Percentiles rank a stretch among this genome's conserved stretches.
phyloP scores from a whole-genome alignment of 306 rosid species.

The Sophora flavescens region DNA sequence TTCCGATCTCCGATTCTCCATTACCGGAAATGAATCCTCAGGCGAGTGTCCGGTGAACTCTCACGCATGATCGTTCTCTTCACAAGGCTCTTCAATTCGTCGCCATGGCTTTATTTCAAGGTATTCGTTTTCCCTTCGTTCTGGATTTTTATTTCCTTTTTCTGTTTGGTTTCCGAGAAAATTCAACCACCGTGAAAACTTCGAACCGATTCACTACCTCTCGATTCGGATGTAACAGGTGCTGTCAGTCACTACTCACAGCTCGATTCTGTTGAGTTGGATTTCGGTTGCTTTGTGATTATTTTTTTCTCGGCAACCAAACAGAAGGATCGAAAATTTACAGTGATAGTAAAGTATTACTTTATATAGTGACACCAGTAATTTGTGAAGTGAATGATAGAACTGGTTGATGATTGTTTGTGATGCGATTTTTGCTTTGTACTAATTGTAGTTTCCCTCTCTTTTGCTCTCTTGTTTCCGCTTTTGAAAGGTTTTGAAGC shows the following conservation, averaged over 20 bases:
- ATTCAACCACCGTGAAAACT: conserved; percentile 3
- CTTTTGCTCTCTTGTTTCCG: conserved; percentile 41
- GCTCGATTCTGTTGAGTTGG: conserved; percentile 40
- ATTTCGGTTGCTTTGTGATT: conserved; percentile 38
- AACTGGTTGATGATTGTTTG: conserved; percentile 47
- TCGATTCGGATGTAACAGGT: conserved; percentile 47
- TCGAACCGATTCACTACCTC: conserved; percentile 33
- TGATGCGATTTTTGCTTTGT: conserved; percentile 11
- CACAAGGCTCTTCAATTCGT: conserved; percentile 16
- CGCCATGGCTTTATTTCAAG: conserved; percentile 57
- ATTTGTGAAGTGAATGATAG: conserved; percentile 47
- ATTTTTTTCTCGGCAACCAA: conserved; percentile 66
- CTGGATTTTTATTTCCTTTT: background rate
- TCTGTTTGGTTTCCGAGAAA: conserved; percentile 72
- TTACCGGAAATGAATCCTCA: conserved; percentile 57
- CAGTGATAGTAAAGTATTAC: conserved; percentile 42
- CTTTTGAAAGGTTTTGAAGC: conserved; percentile 82
- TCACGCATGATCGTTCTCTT: conserved; percentile 44
- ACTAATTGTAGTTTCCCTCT: conserved; percentile 64
- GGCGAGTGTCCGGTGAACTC: conserved; percentile 47
- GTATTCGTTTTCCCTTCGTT: conserved; percentile 44
- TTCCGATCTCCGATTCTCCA: conserved; percentile 47
- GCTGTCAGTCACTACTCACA: conserved; percentile 26
- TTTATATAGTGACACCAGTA: conserved; percentile 23
- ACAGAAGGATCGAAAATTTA: conserved; percentile 50